Base-by-base conservation (phyloP, 257 asterid genomes). In the Ehretia macrophylla region DNA sequence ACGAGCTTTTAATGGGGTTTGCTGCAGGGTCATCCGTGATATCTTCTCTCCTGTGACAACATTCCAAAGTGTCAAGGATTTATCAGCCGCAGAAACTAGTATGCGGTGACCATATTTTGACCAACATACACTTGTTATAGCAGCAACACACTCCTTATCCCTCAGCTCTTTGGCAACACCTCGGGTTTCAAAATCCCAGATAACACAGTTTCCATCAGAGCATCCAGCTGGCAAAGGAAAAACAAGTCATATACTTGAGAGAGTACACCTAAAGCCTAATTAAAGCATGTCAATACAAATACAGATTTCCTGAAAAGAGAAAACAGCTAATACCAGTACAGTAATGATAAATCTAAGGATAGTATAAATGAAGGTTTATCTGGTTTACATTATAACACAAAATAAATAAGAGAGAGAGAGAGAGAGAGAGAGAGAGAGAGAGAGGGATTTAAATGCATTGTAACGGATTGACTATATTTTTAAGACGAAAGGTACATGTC, bases 131-230 rank as follows among this genome's bases (percentile, higher is more conserved):
- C 95, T 87, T 4, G 97, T 90, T 64, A 90, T 70, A 56, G 97
- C 90, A 76, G 84, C 80, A 69, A 73, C 80, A 67, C 82, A 78
- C 20, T 85, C 93, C 66, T 78, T 76, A 59, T 87, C 95, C 73
- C 72, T 81, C 40, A 90, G 72, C 70, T 75, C 85, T 72, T 80
- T 90, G 32, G 93, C 82, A 55, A 90, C 70, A 46, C 88, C 96
- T 80, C 97, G 75, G 52, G 97, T 90, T 67, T 85, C 93, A 75
- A 87, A 90, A 83, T 90, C 97, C 96, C 96, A 90, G 56, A 87
- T 79, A 37, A 90, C 69, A 75, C 96, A 85, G 64, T 83, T 83
- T 69, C 97, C 97, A 71, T 90, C 96, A 47, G 87, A 82, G 72
- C 96, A 90, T 66, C 97, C 96, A 81, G 97, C 97, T 90, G 81